Base-by-base conservation (phyloP, 495 filamentous ascomycete species). In the Glarea lozoyensis region DNA sequence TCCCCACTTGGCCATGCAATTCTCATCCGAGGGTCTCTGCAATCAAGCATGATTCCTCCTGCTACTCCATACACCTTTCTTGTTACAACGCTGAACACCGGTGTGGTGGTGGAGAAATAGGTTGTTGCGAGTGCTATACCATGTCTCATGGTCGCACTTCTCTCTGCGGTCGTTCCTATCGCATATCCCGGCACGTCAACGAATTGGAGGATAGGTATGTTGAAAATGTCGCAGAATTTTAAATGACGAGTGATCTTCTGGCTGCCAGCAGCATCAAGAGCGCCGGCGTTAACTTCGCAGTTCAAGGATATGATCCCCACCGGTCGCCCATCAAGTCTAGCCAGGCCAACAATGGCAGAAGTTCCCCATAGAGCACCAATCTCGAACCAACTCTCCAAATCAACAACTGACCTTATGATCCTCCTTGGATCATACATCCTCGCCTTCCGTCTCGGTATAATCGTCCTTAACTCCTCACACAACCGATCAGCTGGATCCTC, bases 161-260 rank as follows among this genome's bases (percentile, higher is more conserved):
- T 60, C 52, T 81, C 77, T 3, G 77, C 76, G 0, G 73, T 65
- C 0, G 76, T 80, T 15, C 75, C 76, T 42, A 81, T 75, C 2
- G 76, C 73, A 40, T 79, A 81, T 2, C 77, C 76, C 13, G 76
- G 69, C 20, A 77, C 64, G 55, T 81, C 76, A 18, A 81, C 62
- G 45, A 80, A 81, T 47, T 81, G 76, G 36, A 81, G 23, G 19
- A 81, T 57, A 3, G 76, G 77, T 12, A 81, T 50, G 37, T 81
- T 81, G 62, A 79, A 76, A 35, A 79, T 67, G 55, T 81, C 77
- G 46, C 73, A 76, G 49, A 80, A 61, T 48, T 80, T 81, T 33
- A 79, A 56, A 46, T 75, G 57, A 1, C 73, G 60, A 0, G 69
- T 72, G 25, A 79, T 57, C 47, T 81, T 80, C 50, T 79, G 75